Evolutionary conservation across 2,329 filamentous ascomycete species (phyloP).

Genomic region (Phialophora expanda): DNA sequence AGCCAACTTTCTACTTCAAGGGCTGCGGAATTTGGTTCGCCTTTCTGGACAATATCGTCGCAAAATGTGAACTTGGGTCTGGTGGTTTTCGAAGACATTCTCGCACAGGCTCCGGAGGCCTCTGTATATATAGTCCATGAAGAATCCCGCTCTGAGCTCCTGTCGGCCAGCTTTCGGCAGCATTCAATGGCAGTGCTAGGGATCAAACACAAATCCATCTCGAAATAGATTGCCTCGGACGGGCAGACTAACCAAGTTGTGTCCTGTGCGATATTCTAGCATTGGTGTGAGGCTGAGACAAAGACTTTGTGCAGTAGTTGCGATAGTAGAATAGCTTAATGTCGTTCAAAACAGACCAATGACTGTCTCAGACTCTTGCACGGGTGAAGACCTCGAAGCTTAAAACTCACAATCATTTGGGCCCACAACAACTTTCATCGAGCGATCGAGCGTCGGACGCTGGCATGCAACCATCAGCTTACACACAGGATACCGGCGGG

Average conservation of each 20-base stretch:
- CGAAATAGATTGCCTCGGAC: background rate
- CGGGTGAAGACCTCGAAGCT: background rate
- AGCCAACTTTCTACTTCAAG: too few species aligned
- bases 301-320: background rate
- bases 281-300: background rate
- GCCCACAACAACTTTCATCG: background rate
- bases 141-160: background rate
- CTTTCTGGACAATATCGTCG: background rate
- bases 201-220: background rate
- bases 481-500: too few species aligned
- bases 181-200: background rate
- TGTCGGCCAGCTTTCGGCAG: background rate
- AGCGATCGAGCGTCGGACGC: background rate
- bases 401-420: background rate
- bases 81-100: background rate
- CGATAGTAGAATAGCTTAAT: background rate
- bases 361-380: background rate
- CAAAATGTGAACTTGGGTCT: background rate
- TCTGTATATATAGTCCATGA: background rate
- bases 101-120: background rate
- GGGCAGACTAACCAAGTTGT: background rate
- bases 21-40: background rate
- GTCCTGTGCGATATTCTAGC: background rate
- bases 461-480: too few species aligned
- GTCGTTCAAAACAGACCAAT: background rate